Percentiles rank a stretch among this genome's conserved stretches.
Evolutionary conservation across 768 basidiomycete genomes (phyloP).

Genomic region (Termitomyces sp.): DNA sequence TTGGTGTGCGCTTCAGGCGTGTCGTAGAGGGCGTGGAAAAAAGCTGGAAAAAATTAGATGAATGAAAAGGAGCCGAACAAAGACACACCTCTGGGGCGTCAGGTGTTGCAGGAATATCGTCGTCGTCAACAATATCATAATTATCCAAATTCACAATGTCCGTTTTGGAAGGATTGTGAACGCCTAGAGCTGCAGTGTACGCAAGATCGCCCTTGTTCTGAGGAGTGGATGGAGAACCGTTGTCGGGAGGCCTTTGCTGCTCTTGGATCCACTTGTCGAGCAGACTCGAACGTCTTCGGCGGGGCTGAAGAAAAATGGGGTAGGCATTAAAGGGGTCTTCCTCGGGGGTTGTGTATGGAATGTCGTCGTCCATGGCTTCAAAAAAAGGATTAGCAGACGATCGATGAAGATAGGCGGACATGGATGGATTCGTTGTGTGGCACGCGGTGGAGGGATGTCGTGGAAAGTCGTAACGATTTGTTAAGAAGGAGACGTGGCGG

Average conservation of each 20-base stretch:
- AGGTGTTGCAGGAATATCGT: conserved; percentile 35
- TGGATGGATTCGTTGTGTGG: not conserved
- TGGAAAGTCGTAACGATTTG: conserved; percentile 1
- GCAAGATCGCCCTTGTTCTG: conserved; percentile 33
- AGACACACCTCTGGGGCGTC: conserved; percentile 13
- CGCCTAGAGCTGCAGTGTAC: conserved; percentile 28
- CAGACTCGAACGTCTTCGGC: conserved; percentile 41
- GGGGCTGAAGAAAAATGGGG: conserved; percentile 26
- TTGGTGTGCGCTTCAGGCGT: conserved; percentile 28
- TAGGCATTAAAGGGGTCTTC: conserved; percentile 45
- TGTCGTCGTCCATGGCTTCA: conserved; percentile 30
- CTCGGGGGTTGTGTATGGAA: conserved; percentile 43
- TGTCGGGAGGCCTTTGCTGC: conserved; percentile 27
- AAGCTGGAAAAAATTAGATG: conserved; percentile 17
- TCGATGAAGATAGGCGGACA: not conserved
- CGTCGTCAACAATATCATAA: conserved; percentile 47
- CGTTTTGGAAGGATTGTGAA: conserved; percentile 14
- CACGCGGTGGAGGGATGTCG: not conserved
- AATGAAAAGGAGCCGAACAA: conserved; percentile 1
- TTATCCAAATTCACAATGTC: conserved; percentile 32
- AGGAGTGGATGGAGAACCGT: conserved; percentile 16
- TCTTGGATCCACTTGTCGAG: conserved; percentile 51
- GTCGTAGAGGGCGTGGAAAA: conserved; percentile 27
- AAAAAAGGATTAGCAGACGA: not conserved
- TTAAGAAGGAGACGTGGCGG: not conserved